A percentile compares a stretch with the other conserved stretches of the same genome.
These are phyloP conservation scores for Volvox africanus DNA, from an alignment of 139 green algal genomes.

Conservation along the genomic window DNA sequence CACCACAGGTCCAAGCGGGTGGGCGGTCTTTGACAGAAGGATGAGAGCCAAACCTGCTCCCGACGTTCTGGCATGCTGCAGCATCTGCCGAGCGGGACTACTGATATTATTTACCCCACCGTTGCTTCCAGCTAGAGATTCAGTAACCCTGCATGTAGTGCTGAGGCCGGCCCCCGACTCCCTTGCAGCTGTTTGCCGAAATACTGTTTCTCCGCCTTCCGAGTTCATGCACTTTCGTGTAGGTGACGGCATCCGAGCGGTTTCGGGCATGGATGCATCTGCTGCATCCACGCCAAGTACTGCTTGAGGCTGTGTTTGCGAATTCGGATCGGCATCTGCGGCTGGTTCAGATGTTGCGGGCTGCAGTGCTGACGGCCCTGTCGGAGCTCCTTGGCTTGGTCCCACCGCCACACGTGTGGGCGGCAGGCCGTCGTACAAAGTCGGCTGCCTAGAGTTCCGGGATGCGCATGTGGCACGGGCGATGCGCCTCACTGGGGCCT, in stretches of 20 bases:
- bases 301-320: no score
- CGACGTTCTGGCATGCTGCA: neutral
- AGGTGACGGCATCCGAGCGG: no score
- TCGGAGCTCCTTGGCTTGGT: neutral
- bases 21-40: neutral
- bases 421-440: constrained; percentile 21
- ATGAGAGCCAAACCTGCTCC: neutral
- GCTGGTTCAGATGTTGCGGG: neutral
- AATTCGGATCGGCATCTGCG: neutral
- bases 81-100: neutral
- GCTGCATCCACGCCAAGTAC: no score
- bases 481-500: neutral
- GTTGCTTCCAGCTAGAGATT: no score
- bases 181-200: no score
- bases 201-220: no score
- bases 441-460: neutral
- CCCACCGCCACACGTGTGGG: neutral
- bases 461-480: neutral
- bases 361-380: neutral
- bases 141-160: no score
- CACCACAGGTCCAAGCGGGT: neutral
- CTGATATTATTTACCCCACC: no score
- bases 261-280: no score
- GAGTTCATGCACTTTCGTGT: no score
- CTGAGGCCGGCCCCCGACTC: no score